Evolutionary conservation across 768 basidiomycete genomes (phyloP).

Genomic region (Ephemerocybe angulata): DNA sequence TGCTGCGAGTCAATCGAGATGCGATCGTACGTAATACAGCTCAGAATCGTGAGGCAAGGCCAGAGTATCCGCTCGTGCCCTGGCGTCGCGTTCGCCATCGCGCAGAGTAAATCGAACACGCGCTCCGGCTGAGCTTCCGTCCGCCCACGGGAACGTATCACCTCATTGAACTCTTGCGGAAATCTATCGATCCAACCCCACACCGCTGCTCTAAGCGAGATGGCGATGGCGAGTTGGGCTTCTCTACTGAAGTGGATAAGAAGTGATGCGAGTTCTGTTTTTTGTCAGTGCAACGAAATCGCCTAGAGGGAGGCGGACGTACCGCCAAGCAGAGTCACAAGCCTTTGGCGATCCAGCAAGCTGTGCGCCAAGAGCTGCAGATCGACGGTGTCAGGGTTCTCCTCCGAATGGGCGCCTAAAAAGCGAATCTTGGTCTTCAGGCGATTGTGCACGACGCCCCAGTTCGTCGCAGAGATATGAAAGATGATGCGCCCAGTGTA

Average conservation of each 20-base stretch:
- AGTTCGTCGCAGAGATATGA: slow-evolving; percentile 85
- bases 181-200: slow-evolving; percentile 90
- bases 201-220: slow-evolving; percentile 69
- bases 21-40: slow-evolving; percentile 73
- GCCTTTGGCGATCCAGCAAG: slow-evolving; percentile 63
- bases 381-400: slow-evolving; percentile 63
- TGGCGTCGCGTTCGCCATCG: slow-evolving; percentile 37
- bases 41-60: slow-evolving; percentile 75
- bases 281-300: neutral
- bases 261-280: slow-evolving; percentile 70
- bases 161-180: slow-evolving; percentile 74
- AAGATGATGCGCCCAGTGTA: slow-evolving; percentile 79
- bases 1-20: slow-evolving; percentile 54
- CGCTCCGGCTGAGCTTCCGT: slow-evolving; percentile 83
- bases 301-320: slow-evolving; percentile 14
- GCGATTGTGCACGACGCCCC: slow-evolving; percentile 70
- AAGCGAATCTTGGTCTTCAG: slow-evolving; percentile 66
- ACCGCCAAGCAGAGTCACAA: slow-evolving; percentile 72
- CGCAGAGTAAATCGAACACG: slow-evolving; percentile 76
- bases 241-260: slow-evolving; percentile 79
- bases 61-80: slow-evolving; percentile 59
- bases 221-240: slow-evolving; percentile 67
- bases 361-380: slow-evolving; percentile 76
- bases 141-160: slow-evolving; percentile 55
- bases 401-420: slow-evolving; percentile 46